A percentile compares a stretch with the other conserved stretches of the same genome.
Evolutionary conservation across 495 filamentous ascomycete genomes (phyloP).

Genomic region (Penicillium canariense): DNA sequence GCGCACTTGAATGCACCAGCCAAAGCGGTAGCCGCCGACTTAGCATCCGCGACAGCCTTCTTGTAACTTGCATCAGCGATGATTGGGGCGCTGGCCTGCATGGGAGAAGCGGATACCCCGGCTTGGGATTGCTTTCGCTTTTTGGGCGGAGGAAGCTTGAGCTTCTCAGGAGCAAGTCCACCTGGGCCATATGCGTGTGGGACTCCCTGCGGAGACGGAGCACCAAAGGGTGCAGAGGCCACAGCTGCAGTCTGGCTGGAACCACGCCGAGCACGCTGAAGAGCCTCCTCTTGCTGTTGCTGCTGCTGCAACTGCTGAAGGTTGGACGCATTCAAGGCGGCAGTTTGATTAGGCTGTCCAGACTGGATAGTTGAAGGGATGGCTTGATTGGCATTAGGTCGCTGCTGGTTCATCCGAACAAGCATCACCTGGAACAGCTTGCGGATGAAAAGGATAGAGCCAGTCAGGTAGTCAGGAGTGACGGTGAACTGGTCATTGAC

Average conservation of each 20-base stretch:
- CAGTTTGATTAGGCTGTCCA: slow-evolving; percentile 32
- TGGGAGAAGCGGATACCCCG: slow-evolving; percentile 31
- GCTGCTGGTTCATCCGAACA: slow-evolving; percentile 35
- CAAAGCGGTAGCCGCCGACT: slow-evolving; percentile 28
- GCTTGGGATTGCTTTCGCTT: slow-evolving; percentile 51
- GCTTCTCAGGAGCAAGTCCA: slow-evolving; percentile 51
- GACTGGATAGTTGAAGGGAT: slow-evolving; percentile 22
- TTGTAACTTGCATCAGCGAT: slow-evolving; percentile 36
- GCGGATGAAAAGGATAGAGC: slow-evolving; percentile 45
- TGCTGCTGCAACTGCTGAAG: slow-evolving; percentile 52
- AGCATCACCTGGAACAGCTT: slow-evolving; percentile 45
- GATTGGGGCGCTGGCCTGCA: slow-evolving; percentile 26
- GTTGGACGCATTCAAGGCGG: slow-evolving; percentile 63
- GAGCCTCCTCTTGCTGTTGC: slow-evolving; percentile 45
- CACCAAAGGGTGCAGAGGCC: slow-evolving; percentile 63
- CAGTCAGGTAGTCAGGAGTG: slow-evolving; percentile 52
- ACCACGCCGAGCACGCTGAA: slow-evolving; percentile 40
- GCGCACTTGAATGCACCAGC: slow-evolving; percentile 42
- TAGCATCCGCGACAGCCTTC: slow-evolving; percentile 34
- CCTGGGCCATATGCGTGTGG: slow-evolving; percentile 53
- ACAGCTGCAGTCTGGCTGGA: slow-evolving; percentile 62
- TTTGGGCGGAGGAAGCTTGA: slow-evolving; percentile 63
- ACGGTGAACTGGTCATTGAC: slow-evolving; percentile 60
- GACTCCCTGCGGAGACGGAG: slow-evolving; percentile 68
- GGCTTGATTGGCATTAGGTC: slow-evolving; percentile 29